These are phyloP conservation scores for Suhomyces panamericanus DNA, from an alignment of 1,139 yeast genomes.

Conservation along the genomic window DNA sequence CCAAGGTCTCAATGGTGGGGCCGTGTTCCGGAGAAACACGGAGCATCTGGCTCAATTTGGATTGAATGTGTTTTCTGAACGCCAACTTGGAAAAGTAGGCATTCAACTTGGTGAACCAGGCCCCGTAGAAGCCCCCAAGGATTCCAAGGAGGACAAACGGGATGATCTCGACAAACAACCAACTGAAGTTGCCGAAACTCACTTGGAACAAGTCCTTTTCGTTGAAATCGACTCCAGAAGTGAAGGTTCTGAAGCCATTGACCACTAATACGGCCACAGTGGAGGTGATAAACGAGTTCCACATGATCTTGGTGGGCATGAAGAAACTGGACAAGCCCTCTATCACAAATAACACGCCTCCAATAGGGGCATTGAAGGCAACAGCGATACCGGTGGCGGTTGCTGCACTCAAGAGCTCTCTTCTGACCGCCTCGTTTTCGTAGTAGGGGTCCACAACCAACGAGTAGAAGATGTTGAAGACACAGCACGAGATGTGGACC, in stretches of 20 bases:
- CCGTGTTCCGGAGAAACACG: constrained; percentile 14
- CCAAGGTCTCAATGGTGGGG: constrained; percentile 47
- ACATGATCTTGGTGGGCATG: constrained; percentile 64
- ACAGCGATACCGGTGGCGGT: constrained; percentile 92
- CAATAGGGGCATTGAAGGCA: constrained; percentile 93
- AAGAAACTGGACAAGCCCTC: constrained; percentile 71
- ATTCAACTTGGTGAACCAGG: constrained; percentile 52
- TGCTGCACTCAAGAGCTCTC: constrained; percentile 78
- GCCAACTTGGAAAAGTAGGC: constrained; percentile 25
- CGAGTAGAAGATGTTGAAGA: constrained; percentile 35
- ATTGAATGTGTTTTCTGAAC: constrained; percentile 21
- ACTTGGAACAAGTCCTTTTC: constrained; percentile 65
- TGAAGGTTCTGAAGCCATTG: constrained; percentile 57
- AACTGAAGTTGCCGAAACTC: constrained; percentile 63
- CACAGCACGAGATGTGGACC: constrained; percentile 81
- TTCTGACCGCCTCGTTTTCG: constrained; percentile 52
- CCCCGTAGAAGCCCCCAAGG: constrained; percentile 69
- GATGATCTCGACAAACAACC: constrained; percentile 68
- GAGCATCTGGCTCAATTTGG: constrained; percentile 19
- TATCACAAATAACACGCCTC: constrained; percentile 85
- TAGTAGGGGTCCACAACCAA: constrained; percentile 39
- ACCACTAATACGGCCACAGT: constrained; percentile 69
- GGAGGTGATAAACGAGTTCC: constrained; percentile 81
- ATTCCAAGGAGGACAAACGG: constrained; percentile 71
- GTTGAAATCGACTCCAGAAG: constrained; percentile 51